A percentile compares a stretch with the other conserved stretches of the same genome.
Evolutionary conservation across 164 flowering plant genomes (phyloP).

Genomic region (Tetrastigma voinierianum): DNA sequence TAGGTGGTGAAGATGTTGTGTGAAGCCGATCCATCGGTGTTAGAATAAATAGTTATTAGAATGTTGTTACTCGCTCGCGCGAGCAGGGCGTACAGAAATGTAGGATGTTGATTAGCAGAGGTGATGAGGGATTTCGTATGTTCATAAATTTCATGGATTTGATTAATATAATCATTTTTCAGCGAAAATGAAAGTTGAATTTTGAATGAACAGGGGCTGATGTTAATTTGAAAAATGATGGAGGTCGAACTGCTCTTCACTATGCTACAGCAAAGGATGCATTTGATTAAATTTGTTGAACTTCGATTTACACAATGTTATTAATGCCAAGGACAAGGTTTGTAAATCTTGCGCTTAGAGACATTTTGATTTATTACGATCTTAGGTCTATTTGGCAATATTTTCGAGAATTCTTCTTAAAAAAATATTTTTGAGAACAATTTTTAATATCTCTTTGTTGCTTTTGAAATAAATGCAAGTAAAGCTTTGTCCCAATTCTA

Average conservation of each 20-base stretch:
- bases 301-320: conserved; percentile 66
- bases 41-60: conserved; percentile 60
- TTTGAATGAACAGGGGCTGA: conserved; percentile 61
- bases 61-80: too few relatives aligned
- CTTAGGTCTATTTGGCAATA: too few relatives aligned
- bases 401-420: too few relatives aligned
- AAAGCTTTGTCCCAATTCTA: too few relatives aligned
- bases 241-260: conserved; percentile 95
- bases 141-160: not conserved
- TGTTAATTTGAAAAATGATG: conserved; percentile 78
- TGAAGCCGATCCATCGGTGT: conserved; percentile 39
- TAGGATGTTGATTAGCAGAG: conserved; percentile 56
- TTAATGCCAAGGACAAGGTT: conserved; percentile 82
- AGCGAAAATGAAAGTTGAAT: not conserved
- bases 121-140: conserved; percentile 31
- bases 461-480: too few relatives aligned
- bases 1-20: conserved; percentile 61
- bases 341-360: conserved; percentile 23
- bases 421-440: too few relatives aligned
- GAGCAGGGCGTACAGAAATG: conserved; percentile 68
- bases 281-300: conserved; percentile 73
- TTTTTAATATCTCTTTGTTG: too few relatives aligned
- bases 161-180: not conserved
- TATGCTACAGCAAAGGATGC: conserved; percentile 97
- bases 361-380: not conserved